Evolutionary conservation across 352 stramenopile species (phyloP).

Genomic region (Globisporangium spinosum): DNA sequence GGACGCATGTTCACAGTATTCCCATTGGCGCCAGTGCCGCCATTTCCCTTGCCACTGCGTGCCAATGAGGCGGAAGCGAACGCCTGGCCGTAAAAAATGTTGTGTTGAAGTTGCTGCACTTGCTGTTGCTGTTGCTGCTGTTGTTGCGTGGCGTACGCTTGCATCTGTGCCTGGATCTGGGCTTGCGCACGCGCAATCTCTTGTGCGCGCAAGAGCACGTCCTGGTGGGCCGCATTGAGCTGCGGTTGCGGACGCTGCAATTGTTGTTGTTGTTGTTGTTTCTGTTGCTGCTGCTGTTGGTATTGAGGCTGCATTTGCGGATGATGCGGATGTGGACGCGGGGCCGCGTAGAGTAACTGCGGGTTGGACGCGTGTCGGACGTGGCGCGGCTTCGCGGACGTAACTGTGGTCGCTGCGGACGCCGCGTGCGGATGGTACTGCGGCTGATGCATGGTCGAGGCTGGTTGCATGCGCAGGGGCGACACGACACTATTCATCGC

Average conservation of each 20-base stretch:
- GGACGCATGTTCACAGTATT: neutral
- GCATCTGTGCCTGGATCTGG: constrained; percentile 37
- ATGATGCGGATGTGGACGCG: neutral
- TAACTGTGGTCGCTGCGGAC: neutral
- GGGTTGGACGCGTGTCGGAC: constrained; percentile 11
- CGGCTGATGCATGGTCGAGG: constrained; percentile 16
- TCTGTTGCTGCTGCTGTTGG: neutral
- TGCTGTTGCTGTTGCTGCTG: constrained; percentile 2
- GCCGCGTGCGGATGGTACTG: neutral
- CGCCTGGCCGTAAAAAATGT: constrained; percentile 13
- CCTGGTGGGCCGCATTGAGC: constrained; percentile 11
- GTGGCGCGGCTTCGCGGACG: neutral
- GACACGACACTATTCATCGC: constrained; percentile 23
- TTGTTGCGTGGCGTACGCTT: constrained; percentile 22
- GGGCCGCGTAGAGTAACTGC: neutral
- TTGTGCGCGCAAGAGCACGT: constrained; percentile 25
- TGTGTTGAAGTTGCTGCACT: constrained; percentile 8
- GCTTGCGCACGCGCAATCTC: constrained; percentile 26
- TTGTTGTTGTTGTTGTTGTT: neutral
- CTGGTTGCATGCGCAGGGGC: constrained; percentile 16
- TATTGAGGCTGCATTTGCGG: neutral
- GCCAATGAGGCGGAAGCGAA: constrained; percentile 8
- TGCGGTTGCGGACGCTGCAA: neutral
- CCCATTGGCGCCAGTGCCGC: neutral
- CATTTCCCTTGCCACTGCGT: neutral